Percentiles rank a stretch among this genome's conserved stretches.
phyloP scores from a whole-genome alignment of 306 rosid species.

The Morella rubra region DNA sequence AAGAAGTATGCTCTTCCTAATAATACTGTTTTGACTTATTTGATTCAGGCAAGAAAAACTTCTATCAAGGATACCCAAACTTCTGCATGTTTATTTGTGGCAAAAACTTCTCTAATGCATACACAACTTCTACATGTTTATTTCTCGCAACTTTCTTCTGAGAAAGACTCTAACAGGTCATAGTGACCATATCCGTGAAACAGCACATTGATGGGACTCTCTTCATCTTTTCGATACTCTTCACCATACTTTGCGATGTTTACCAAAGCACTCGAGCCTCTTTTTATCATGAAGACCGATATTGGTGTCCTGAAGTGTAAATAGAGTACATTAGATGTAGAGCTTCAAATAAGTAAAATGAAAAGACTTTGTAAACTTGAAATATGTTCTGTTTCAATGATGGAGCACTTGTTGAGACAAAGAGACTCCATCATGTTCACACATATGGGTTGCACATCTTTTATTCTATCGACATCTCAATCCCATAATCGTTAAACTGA shows the following conservation, averaged over 20 bases:
- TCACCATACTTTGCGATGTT: slow-evolving; percentile 89
- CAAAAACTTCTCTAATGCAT: slow-evolving; percentile 14
- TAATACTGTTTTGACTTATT: slow-evolving; percentile 24
- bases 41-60: slow-evolving; percentile 14
- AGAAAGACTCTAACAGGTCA: slow-evolving; percentile 63
- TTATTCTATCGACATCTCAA: background rate
- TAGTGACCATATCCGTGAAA: slow-evolving; percentile 97
- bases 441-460: background rate
- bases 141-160: slow-evolving; percentile 34
- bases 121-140: slow-evolving; percentile 36
- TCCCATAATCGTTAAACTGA: no score
- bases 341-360: background rate
- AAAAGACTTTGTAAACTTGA: background rate
- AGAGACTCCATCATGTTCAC: slow-evolving; percentile 6
- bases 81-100: slow-evolving; percentile 34
- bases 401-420: background rate
- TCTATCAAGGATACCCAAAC: slow-evolving; percentile 22
- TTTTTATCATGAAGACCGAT: slow-evolving; percentile 76
- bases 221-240: slow-evolving; percentile 57
- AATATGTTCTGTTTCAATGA: background rate
- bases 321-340: slow-evolving; percentile 18
- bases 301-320: slow-evolving; percentile 60
- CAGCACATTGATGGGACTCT: slow-evolving; percentile 67
- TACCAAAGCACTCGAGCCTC: slow-evolving; percentile 49
- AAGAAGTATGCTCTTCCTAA: slow-evolving; percentile 17